Evolutionary conservation across 2,329 filamentous ascomycete genomes (phyloP).

Genomic region (Sarocladium kiliense): DNA sequence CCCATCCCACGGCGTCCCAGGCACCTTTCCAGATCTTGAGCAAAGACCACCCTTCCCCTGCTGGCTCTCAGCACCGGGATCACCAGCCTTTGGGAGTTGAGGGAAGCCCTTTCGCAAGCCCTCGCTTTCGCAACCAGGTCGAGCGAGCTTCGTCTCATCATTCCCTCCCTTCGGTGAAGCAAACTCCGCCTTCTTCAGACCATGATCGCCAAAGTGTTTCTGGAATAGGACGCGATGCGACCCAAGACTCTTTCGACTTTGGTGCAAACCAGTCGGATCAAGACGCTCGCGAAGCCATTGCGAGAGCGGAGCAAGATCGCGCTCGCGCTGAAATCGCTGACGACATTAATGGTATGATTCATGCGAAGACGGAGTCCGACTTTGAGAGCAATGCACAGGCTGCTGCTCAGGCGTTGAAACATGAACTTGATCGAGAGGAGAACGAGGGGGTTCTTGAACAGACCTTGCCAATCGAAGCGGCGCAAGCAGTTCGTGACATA

Average conservation of each 20-base stretch:
- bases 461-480: conserved; percentile 27
- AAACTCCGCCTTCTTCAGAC: conserved; percentile 25
- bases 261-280: conserved; percentile 50
- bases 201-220: conserved; percentile 21
- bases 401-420: conserved; percentile 44
- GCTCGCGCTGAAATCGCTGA: conserved; percentile 41
- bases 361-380: conserved; percentile 48
- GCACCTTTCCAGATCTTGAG: conserved; percentile 45
- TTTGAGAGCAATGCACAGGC: conserved; percentile 43
- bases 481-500: conserved; percentile 41
- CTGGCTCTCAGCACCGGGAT: conserved; percentile 31
- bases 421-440: conserved; percentile 49
- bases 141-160: conserved; percentile 28
- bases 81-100: conserved; percentile 34
- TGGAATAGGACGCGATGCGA: conserved; percentile 64
- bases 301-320: conserved; percentile 46
- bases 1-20: conserved; percentile 25
- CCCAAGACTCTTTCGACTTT: conserved; percentile 64
- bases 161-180: conserved; percentile 17
- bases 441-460: conserved; percentile 50
- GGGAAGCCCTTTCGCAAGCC: conserved; percentile 38
- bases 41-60: conserved; percentile 39
- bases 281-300: conserved; percentile 61
- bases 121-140: conserved; percentile 33
- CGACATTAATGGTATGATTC: conserved; percentile 43